A percentile compares a stretch with the other conserved stretches of the same genome.
phyloP scores from a whole-genome alignment of 495 filamentous ascomycete genomes.

The Daldinia decipiens region DNA sequence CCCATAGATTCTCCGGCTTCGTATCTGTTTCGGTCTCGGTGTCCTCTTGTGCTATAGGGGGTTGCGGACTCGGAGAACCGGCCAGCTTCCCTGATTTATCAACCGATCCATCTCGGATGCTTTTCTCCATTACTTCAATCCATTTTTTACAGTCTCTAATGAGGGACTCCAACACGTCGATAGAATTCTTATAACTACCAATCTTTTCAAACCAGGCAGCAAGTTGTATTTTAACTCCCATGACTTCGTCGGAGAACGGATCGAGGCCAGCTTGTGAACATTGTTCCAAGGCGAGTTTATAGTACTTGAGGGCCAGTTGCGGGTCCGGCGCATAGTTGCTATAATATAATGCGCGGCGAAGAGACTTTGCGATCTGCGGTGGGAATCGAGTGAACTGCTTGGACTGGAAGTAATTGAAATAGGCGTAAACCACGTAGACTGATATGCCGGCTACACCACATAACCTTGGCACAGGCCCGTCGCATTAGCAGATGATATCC shows the following conservation, averaged over 20 bases:
- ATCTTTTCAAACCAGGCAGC: constrained; percentile 81
- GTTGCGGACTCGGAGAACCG: constrained; percentile 32
- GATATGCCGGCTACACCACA: constrained; percentile 62
- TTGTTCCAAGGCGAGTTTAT: constrained; percentile 75
- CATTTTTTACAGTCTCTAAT: constrained; percentile 68
- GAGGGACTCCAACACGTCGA: constrained; percentile 77
- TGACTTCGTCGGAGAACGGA: constrained; percentile 85
- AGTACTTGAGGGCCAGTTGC: constrained; percentile 80
- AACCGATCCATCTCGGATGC: constrained; percentile 60
- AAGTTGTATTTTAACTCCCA: constrained; percentile 87
- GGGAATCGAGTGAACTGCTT: constrained; percentile 73
- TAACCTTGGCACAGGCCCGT: constrained; percentile 43
- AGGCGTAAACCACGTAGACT: constrained; percentile 69
- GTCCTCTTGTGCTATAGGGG: constrained; percentile 43
- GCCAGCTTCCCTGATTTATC: constrained; percentile 42
- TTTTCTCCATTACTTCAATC: constrained; percentile 67
- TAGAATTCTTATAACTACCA: constrained; percentile 69
- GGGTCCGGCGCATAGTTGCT: constrained; percentile 77
- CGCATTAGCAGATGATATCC: constrained; percentile 25
- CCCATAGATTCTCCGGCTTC: constrained; percentile 61
- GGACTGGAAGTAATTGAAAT: constrained; percentile 73
- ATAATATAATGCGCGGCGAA: constrained; percentile 90
- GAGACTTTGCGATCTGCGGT: constrained; percentile 75
- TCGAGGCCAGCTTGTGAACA: constrained; percentile 80
- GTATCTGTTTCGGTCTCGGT: constrained; percentile 41